A percentile compares a stretch with the other conserved stretches of the same genome.
Conservation (phyloP, 108 stramenopile species). For the Aureococcus anophagefferens region DNA sequence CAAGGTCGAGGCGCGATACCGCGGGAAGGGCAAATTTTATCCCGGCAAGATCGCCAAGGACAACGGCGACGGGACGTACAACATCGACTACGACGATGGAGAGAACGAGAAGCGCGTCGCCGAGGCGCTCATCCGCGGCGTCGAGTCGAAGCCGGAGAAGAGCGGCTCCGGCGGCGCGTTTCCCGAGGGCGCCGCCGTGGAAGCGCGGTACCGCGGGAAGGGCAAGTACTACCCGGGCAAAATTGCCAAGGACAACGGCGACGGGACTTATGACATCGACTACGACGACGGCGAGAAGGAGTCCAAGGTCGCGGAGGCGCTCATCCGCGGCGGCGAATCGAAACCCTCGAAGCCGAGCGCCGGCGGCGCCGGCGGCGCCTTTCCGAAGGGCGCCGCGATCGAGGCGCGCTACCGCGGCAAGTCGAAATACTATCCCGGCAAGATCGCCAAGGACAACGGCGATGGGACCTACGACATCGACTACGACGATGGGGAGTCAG, state of each 20-base stretch:
- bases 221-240: not conserved
- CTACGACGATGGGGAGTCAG: slow-evolving; percentile 28
- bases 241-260: not conserved
- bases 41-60: slow-evolving; percentile 18
- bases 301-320: not conserved
- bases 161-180: not conserved
- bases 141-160: not conserved
- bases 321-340: slow-evolving; percentile 1
- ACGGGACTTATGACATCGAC: slow-evolving; percentile 22
- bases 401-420: slow-evolving; percentile 9
- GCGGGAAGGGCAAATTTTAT: slow-evolving; percentile 29
- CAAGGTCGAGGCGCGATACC: slow-evolving; percentile 1
- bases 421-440: slow-evolving; percentile 20
- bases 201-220: slow-evolving; percentile 6
- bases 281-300: slow-evolving; percentile 32
- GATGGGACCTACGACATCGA: slow-evolving; percentile 35
- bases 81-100: slow-evolving; percentile 25
- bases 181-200: slow-evolving; percentile 12
- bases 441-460: slow-evolving; percentile 18
- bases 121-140: slow-evolving; percentile 10
- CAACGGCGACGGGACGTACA: slow-evolving; percentile 15
- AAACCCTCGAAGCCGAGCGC: not conserved
- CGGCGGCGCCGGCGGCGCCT: not conserved
- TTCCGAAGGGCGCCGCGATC: not conserved
- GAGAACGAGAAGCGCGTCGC: slow-evolving; percentile 7